Evolutionary conservation across 768 basidiomycete genomes (phyloP), one percentile per base, ranked within the genome.

Genomic region (Agrocybe pediades): DNA sequence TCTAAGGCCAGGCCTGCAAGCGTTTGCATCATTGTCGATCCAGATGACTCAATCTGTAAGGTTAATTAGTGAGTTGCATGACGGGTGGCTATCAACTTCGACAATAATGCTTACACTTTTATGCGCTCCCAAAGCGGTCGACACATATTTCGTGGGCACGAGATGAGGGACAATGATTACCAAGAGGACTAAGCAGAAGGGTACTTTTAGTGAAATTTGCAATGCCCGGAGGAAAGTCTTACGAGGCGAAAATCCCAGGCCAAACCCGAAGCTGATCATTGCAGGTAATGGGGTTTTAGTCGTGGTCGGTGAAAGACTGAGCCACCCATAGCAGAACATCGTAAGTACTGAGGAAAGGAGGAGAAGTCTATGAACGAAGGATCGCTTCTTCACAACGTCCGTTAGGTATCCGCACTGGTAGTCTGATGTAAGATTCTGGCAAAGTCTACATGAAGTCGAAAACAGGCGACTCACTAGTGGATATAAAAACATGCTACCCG

Each of bases 141-240:
- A 56, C 9, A 56, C 55, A n/a, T 56, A 56, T 15, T 19, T 49
- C 16, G 51, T n/a, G 1, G 55, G 55, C 6, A 56, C 55, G 20
- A 56, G 40, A n/a, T 56, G 55, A 13, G 55, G 55, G 3, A 56
- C 55, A 29, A 56, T 56, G 6, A 56, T 56, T 45, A 56, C 55
- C 17, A 56, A 45, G 3, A 56, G 44, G 13, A 56, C 55, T 56
- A 13, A 29, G n/a, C n/a, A n/a, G n/a, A n/a, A n/a, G 6, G 13
- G 11, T 0, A 17, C 11, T 0, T 2, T 46, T 19, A 46, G 30
- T 15, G 17, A 9, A 25, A 3, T 24, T 3, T 24, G 39, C 15
- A 40, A 17, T 9, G 27, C 13, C 13, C 6, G 16, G 16, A 39
- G 24, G 16, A 17, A 26, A 27, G 51, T n/a, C 55, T 29, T 3